Evolutionary conservation across 2,329 filamentous ascomycete species (phyloP), one percentile per base, ranked within the genome.

Genomic region (Lecanicillium sp.): DNA sequence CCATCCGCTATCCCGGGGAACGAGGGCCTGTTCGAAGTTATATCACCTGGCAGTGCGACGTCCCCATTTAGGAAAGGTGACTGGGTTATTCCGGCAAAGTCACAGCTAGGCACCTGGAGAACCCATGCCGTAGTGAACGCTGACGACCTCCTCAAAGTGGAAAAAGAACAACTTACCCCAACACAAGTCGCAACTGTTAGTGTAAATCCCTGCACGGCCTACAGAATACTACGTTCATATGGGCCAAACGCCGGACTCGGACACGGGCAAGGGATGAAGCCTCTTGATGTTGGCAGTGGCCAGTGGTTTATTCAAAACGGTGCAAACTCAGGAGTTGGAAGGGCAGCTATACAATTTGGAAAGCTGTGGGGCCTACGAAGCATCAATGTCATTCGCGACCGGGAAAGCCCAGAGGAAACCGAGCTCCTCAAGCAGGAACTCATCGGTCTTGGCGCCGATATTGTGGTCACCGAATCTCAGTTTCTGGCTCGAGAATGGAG

Each of bases 231-330:
- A 42, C 79, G 80, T 41, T 85, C 90, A 57, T 96, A 90, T 55
- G 79, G 65, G 4, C 64, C 64, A 20, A 59, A 62, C 38, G 65
- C 67, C 15, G 60, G 66, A 11, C 56, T 68, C 43, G 60, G 65
- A 38, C 58, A 68, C 10, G 64, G 61, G 2, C 48, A 73, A 35
- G 66, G 65, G 40, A 68, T 74, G 55, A 53, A 55, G 8, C 56
- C 64, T 10, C 68, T 69, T 36, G 59, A 63, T 33, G 53, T 62
- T 17, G 68, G 66, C 36, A 69, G 68, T 41, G 68, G 89, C 39
- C 83, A 94, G 41, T 98, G 90, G 89, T 87, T 96, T 56, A 80
- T 98, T 33, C 92, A 98, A 64, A 98, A 98, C 58, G 92, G 90
- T 7, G 92, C 90, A 29, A 98, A 98, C 62, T 87, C 81, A 30